Base-by-base conservation (phyloP, 495 filamentous ascomycete species). In the Hypoxylon cercidicola region DNA sequence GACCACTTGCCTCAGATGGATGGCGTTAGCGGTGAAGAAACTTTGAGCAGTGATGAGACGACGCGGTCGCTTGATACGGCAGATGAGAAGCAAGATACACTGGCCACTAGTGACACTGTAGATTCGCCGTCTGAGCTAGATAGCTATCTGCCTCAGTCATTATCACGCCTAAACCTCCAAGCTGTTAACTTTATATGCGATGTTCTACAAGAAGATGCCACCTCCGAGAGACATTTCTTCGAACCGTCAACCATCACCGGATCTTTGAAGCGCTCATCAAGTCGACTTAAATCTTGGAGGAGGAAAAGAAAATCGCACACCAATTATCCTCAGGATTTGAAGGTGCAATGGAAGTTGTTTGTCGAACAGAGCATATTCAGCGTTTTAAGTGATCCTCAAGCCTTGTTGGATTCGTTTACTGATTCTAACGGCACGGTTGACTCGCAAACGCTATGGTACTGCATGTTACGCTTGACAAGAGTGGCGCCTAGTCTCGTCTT, bases 281-380 rank as follows among this genome's bases (percentile, higher is more conserved):
- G 46, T 51, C 77, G 72, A 23, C 67, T 71, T 7, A 80, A 77
- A 64, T 43, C 66, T 1, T 73, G 78, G 40, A 77, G 65, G 19
- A 77, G 80, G 52, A 79, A 71, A 55, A 64, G 77, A 8, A 78
- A 71, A 30, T 69, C 74, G 13, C 75, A 72, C 43, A 25, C 60
- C n/a, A 59, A 51, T 37, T 60, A 70, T 9, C 52, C 61, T 10
- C 68, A 69, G 34, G 64, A 75, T 53, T 39, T 74, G 51, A 79
- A 66, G 52, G 74, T 76, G 39, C 75, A 79, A 62, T 82, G 78
- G 85, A 83, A 72, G 72, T 58, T 74, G 3, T 95, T 93, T 70
- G 78, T 88, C 37, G 85, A 90, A 19, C 90, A 94, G 62, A 90
- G 87, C 48, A 74, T 93, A 2, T 93, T 90, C 71, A 89, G 89